Conservation (phyloP, 2,329 filamentous ascomycete genomes). For the Phialophora macrospora region DNA sequence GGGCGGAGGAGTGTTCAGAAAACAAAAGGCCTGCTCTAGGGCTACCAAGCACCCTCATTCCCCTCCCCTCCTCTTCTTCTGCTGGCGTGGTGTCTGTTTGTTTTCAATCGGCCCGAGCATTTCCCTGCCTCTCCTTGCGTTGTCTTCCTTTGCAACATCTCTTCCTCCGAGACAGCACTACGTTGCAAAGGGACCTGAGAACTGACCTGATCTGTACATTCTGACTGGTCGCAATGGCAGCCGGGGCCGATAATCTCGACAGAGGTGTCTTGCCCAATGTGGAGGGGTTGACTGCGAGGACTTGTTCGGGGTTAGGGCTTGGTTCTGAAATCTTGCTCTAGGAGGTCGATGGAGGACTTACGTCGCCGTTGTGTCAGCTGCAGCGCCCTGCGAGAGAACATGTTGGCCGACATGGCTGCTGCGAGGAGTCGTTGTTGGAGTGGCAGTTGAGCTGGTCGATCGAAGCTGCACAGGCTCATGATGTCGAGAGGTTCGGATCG, state of each 20-base stretch:
- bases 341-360: conserved; percentile 43
- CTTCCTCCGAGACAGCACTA: background rate
- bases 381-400: conserved; percentile 55
- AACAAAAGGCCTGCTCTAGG: background rate
- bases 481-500: conserved; percentile 15
- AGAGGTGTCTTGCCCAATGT: conserved; percentile 48
- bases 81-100: background rate
- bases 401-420: conserved; percentile 41
- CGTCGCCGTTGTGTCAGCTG: conserved; percentile 56
- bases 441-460: background rate
- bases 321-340: background rate
- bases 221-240: conserved; percentile 51
- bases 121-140: background rate
- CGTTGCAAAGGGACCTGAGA: conserved; percentile 14
- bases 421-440: conserved; percentile 1
- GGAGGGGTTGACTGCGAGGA: conserved; percentile 53
- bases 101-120: background rate
- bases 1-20: too few relatives aligned
- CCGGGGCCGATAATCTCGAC: conserved; percentile 51
- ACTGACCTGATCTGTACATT: conserved; percentile 53
- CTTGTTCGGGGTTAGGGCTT: conserved; percentile 39
- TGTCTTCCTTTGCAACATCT: background rate
- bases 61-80: background rate
- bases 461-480: conserved; percentile 11
- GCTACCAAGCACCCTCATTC: background rate